Percentiles rank a stretch among this genome's conserved stretches.
Conservation (phyloP, 768 basidiomycete species). For the Mrakia gelida region DNA sequence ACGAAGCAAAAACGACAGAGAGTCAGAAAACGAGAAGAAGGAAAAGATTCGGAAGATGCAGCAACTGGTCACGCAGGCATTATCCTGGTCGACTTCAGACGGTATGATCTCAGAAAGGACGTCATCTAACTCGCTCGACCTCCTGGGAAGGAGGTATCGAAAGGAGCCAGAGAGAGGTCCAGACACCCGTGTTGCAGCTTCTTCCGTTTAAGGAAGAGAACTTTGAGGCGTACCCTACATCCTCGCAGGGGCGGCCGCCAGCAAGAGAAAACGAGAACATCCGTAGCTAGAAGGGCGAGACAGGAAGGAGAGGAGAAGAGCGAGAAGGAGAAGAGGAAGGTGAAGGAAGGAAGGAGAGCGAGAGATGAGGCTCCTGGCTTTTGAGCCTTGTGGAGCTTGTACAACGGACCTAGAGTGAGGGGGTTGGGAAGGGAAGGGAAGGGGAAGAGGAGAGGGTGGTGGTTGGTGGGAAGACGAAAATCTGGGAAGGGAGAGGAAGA, state of each 20-base stretch:
- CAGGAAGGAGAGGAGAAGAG: not conserved
- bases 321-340: slow-evolving; percentile 1
- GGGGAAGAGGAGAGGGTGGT: not conserved
- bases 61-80: slow-evolving; percentile 47
- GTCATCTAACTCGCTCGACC: slow-evolving; percentile 10
- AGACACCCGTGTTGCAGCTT: slow-evolving; percentile 38
- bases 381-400: not conserved
- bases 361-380: not conserved
- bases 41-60: slow-evolving; percentile 30
- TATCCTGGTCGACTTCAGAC: slow-evolving; percentile 46
- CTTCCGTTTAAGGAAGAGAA: slow-evolving; percentile 10
- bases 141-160: not conserved
- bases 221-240: not conserved
- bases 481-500: not conserved
- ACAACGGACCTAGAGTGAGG: slow-evolving; percentile 8
- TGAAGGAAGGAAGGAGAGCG: not conserved
- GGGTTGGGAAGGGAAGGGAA: not conserved
- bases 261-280: slow-evolving; percentile 1
- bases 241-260: not conserved
- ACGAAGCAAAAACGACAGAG: slow-evolving; percentile 18
- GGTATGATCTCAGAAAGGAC: slow-evolving; percentile 47
- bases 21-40: slow-evolving; percentile 19
- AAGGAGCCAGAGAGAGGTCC: not conserved
- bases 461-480: not conserved
- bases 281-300: too few species aligned